Base-by-base conservation (phyloP, 306 rosid species). In the Vicia sativa region DNA sequence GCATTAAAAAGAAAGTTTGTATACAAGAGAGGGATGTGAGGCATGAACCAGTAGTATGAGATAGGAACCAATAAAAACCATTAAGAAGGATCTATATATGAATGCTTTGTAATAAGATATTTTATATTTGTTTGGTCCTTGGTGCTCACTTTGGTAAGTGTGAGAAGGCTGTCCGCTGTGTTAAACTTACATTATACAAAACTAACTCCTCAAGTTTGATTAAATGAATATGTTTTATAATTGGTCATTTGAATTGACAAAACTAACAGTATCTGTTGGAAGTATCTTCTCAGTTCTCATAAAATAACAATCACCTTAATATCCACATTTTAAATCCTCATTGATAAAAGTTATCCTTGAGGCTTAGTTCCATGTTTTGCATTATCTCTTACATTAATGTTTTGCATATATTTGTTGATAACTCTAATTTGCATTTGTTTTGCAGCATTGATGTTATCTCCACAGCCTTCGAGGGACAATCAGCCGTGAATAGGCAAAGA, bases 401-500 rank as follows among this genome's bases (percentile, higher is more conserved):
- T 66, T 73, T 52, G 11, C 50, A 21, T 64, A 34, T 56, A 67
- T 48, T 68, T 67, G 49, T 29, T 65, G 54, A 54, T 62, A 57
- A 54, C 55, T 39, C 50, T 74, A 53, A 66, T 52, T 14, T 48
- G 44, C 35, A 56, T 74, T 59, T 43, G 62, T 16, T 73, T 71
- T 74, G 85, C 86, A 88, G 91, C 78, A 93, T 93, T 44, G 91
- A 85, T 37, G 96, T 90, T 50, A 76, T 93, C 11, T 86, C 96
- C 26, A 50, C 85, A 39, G 79, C 93, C 15, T 93, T 93, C 7
- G 98, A 92, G 85, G 98, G 96, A 35, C 84, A 93, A 65, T 85
- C 98, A 2, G 96, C 91, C 11, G 98, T 90, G 25, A 93, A 84
- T 67, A 83, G 98, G 85, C 98, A 93, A 78, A 86, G 98, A 77